These are phyloP conservation scores for Boletus barrowsii DNA, from an alignment of 768 basidiomycete genomes.

Conservation along the genomic window DNA sequence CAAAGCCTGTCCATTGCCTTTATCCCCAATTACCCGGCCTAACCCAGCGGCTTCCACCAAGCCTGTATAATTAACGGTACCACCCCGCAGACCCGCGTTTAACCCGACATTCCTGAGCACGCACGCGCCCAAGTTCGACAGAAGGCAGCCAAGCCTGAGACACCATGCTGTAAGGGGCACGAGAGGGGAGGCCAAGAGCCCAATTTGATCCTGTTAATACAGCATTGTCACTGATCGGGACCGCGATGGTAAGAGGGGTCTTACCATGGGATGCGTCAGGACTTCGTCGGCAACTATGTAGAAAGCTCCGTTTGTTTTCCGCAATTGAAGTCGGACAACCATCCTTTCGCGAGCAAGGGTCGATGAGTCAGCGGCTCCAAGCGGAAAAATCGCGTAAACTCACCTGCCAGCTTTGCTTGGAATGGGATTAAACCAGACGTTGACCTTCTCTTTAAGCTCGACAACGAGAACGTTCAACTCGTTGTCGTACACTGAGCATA, in stretches of 20 bases:
- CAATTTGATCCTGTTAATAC: slow-evolving; percentile 20
- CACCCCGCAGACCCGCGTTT: slow-evolving; percentile 20
- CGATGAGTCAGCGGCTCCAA: neutral
- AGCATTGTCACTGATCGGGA: neutral
- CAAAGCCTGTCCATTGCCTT: slow-evolving; percentile 7
- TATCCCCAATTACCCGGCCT: neutral
- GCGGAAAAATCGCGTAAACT: slow-evolving; percentile 4
- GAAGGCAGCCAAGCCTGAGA: slow-evolving; percentile 19
- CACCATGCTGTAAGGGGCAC: slow-evolving; percentile 11
- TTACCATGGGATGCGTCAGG: slow-evolving; percentile 53
- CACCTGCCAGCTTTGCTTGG: slow-evolving; percentile 48
- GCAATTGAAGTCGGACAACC: slow-evolving; percentile 50
- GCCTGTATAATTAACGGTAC: slow-evolving; percentile 13
- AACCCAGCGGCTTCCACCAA: slow-evolving; percentile 23
- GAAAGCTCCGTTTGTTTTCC: slow-evolving; percentile 37
- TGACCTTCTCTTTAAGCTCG: slow-evolving; percentile 44
- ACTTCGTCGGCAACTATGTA: slow-evolving; percentile 58
- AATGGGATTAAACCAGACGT: slow-evolving; percentile 47
- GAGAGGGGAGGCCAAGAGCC: slow-evolving; percentile 20
- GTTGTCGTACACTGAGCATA: slow-evolving; percentile 46
- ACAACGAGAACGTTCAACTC: slow-evolving; percentile 41
- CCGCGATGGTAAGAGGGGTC: neutral
- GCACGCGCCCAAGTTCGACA: slow-evolving; percentile 25
- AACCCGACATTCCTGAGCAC: slow-evolving; percentile 18
- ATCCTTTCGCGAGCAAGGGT: slow-evolving; percentile 33